Conservation (phyloP, 371 early-diverging fungal species). For the Mortierella sp. region DNA sequence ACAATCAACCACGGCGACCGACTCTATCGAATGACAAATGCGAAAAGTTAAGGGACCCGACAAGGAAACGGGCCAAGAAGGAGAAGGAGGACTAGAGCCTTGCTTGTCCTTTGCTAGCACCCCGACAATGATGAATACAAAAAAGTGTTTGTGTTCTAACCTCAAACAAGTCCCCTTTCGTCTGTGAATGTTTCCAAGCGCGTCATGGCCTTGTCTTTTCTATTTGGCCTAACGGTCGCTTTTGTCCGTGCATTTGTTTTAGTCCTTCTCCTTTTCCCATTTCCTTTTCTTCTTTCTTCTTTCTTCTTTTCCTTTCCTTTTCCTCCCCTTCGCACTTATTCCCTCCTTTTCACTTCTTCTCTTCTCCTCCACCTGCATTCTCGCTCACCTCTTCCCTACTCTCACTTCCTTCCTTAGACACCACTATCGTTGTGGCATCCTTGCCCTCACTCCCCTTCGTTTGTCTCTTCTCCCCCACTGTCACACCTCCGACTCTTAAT, state of each 20-base stretch:
- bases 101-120: neutral
- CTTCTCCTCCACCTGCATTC: neutral
- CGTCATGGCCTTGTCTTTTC: neutral
- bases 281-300: neutral
- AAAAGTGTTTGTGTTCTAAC: neutral
- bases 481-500: neutral
- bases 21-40: neutral
- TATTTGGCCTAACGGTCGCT: neutral
- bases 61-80: neutral
- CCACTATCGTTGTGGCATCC: neutral
- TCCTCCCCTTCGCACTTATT: too few species aligned
- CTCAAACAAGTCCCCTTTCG: neutral
- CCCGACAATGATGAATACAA: neutral
- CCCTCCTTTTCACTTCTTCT: neutral
- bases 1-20: neutral
- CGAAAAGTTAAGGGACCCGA: neutral
- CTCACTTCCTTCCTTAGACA: neutral
- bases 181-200: neutral
- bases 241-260: neutral
- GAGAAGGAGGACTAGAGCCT: too few species aligned
- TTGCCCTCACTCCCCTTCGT: neutral
- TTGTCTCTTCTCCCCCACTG: too few species aligned
- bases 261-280: neutral
- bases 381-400: neutral
- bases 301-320: neutral